A percentile compares a stretch with the other conserved stretches of the same genome.
phyloP scores from a whole-genome alignment of 2,329 filamentous ascomycete genomes.

The Fusarium albidum region DNA sequence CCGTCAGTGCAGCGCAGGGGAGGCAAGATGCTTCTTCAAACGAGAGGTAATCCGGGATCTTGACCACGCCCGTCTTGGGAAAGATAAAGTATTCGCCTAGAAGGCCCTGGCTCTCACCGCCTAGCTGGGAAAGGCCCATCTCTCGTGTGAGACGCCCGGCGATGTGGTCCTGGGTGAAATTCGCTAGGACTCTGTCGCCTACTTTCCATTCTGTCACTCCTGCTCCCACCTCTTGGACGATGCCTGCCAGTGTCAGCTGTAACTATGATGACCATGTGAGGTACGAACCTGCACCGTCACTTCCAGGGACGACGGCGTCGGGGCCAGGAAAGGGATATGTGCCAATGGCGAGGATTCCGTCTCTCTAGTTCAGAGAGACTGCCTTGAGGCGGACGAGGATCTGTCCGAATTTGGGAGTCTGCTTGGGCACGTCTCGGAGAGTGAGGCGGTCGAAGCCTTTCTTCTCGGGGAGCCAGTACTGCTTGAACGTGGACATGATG shows the following conservation, averaged over 20 bases:
- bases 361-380: constrained; percentile 18
- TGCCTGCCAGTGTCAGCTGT: background rate
- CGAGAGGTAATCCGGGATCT: constrained; percentile 24
- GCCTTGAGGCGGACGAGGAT: constrained; percentile 18
- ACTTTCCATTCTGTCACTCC: constrained; percentile 18
- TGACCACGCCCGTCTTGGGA: constrained; percentile 22
- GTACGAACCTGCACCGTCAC: constrained; percentile 15
- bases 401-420: constrained; percentile 13
- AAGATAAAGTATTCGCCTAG: constrained; percentile 31
- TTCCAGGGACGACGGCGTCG: constrained; percentile 12
- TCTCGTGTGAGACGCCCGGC: constrained; percentile 19
- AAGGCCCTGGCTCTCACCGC: constrained; percentile 17
- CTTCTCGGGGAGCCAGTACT: constrained; percentile 13
- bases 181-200: constrained; percentile 23
- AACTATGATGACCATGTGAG: background rate
- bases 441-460: constrained; percentile 13
- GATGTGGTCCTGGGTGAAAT: constrained; percentile 20
- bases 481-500: background rate
- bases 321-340: constrained; percentile 20
- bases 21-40: constrained; percentile 29
- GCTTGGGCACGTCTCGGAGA: constrained; percentile 8
- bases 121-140: constrained; percentile 16
- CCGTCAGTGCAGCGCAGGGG: constrained; percentile 24
- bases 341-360: constrained; percentile 14
- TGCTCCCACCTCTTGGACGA: constrained; percentile 15